These are phyloP conservation scores for Suillus spraguei DNA, from an alignment of 768 basidiomycete species.

Conservation along the genomic window DNA sequence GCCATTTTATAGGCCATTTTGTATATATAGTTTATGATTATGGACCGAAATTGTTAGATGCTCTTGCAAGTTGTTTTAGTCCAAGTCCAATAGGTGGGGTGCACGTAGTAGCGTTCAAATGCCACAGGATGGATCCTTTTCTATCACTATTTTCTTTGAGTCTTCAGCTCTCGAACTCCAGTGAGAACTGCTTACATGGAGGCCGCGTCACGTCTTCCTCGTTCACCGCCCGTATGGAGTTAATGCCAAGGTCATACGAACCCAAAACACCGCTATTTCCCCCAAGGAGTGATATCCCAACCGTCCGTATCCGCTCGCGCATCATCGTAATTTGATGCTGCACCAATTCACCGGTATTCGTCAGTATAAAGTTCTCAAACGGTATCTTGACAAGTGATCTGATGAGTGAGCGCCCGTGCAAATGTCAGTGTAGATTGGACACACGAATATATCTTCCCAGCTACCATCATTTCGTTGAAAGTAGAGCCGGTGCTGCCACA, in stretches of 20 bases:
- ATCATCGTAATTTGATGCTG: constrained; percentile 76
- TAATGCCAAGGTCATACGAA: constrained; percentile 80
- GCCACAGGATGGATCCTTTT: constrained; percentile 29
- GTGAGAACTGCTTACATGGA: constrained; percentile 28
- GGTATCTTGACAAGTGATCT: constrained; percentile 61
- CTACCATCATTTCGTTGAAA: constrained; percentile 63
- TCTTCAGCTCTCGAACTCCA: not conserved
- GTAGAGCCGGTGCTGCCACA: constrained; percentile 96
- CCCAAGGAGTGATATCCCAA: constrained; percentile 88
- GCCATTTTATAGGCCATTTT: constrained; percentile 11
- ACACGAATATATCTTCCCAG: constrained; percentile 84
- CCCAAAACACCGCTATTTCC: constrained; percentile 78
- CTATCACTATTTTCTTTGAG: constrained; percentile 19
- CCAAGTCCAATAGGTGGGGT: constrained; percentile 1
- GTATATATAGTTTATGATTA: constrained; percentile 30
- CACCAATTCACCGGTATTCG: constrained; percentile 72
- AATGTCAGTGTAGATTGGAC: constrained; percentile 35
- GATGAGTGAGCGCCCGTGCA: constrained; percentile 12
- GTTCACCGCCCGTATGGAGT: constrained; percentile 81
- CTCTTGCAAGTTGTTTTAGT: constrained; percentile 14
- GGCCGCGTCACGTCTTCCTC: constrained; percentile 56
- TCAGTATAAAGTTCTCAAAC: constrained; percentile 72
- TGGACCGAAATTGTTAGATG: constrained; percentile 12
- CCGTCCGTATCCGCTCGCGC: constrained; percentile 70
- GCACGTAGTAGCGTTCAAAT: constrained; percentile 19